phyloP scores from a whole-genome alignment of 371 early-diverging fungal genomes.

The Blyttiomyces sp. region DNA sequence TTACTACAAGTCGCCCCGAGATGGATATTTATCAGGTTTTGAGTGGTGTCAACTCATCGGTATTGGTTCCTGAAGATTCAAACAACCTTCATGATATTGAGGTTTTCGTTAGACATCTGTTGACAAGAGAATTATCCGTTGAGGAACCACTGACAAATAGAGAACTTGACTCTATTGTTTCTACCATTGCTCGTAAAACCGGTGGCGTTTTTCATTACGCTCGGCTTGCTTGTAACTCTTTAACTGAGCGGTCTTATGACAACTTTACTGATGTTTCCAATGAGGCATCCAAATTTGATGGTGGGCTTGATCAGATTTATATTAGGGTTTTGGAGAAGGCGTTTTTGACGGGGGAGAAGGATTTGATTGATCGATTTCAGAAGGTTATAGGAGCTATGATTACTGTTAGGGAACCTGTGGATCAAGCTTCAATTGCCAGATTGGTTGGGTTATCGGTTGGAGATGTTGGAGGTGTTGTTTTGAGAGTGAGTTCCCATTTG shows the following conservation, averaged over 20 bases:
- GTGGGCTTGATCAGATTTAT: background rate
- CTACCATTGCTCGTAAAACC: background rate
- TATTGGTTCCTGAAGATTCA: background rate
- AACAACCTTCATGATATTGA: background rate
- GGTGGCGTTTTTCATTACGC: background rate
- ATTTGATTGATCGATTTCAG: background rate
- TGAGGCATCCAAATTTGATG: background rate
- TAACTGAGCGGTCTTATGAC: background rate
- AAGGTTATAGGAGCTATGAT: background rate
- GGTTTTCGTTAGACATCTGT: background rate
- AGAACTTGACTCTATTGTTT: background rate
- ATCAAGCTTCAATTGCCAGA: background rate
- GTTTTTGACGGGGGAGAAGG: background rate
- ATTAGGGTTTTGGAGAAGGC: background rate
- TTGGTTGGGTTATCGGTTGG: background rate
- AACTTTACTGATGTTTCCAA: background rate
- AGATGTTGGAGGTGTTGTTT: background rate
- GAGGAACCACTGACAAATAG: too few species aligned
- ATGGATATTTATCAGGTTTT: background rate
- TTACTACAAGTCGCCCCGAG: slow-evolving; percentile 7
- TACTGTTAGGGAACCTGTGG: background rate
- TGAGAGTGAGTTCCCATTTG: too few species aligned
- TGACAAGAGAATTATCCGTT: background rate
- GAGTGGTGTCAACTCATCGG: background rate
- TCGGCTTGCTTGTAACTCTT: background rate